A percentile compares a stretch with the other conserved stretches of the same genome.
Evolutionary conservation across 2,329 filamentous ascomycete genomes (phyloP).

Genomic region (Trichoderma atroviride): DNA sequence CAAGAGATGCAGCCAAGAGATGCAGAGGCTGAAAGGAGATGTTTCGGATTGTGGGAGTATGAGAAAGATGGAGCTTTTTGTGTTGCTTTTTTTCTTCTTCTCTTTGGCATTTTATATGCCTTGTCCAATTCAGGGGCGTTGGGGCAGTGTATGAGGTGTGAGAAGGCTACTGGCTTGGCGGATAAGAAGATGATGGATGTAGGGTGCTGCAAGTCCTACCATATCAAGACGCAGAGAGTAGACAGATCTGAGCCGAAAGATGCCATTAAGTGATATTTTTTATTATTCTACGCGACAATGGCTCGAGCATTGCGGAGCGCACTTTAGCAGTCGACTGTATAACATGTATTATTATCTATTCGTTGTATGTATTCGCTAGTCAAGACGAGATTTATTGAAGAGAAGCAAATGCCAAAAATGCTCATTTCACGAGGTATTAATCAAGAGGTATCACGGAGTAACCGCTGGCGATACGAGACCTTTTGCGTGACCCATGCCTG

Average conservation of each 20-base stretch:
- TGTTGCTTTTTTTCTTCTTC: slow-evolving; percentile 6
- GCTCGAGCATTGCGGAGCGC: not conserved
- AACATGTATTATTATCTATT: not conserved
- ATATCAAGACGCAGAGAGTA: slow-evolving; percentile 13
- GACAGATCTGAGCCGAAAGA: slow-evolving; percentile 22
- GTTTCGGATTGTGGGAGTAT: not conserved
- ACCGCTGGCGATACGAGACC: slow-evolving; percentile 13
- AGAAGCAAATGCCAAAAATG: not conserved
- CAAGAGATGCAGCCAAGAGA: not conserved
- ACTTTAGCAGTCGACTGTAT: slow-evolving; percentile 3
- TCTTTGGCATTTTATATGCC: slow-evolving; percentile 20
- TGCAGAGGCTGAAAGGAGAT: not conserved
- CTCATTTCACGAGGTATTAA: not conserved
- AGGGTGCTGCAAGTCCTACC: slow-evolving; percentile 1
- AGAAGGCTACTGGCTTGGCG: slow-evolving; percentile 12
- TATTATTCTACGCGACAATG: not conserved
- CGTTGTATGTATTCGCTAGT: not conserved
- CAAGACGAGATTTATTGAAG: not conserved
- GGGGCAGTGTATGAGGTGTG: slow-evolving; percentile 19
- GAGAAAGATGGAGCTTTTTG: not conserved
- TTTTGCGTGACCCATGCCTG: slow-evolving; percentile 1
- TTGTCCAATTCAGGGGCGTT: slow-evolving; percentile 18
- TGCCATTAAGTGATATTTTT: slow-evolving; percentile 15
- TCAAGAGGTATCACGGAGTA: not conserved
- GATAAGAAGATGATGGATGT: slow-evolving; percentile 1